Evolutionary conservation across 1,284 basidiomycete species (phyloP), one percentile per base, ranked within the genome.

Genomic region (Naganishia albida): DNA sequence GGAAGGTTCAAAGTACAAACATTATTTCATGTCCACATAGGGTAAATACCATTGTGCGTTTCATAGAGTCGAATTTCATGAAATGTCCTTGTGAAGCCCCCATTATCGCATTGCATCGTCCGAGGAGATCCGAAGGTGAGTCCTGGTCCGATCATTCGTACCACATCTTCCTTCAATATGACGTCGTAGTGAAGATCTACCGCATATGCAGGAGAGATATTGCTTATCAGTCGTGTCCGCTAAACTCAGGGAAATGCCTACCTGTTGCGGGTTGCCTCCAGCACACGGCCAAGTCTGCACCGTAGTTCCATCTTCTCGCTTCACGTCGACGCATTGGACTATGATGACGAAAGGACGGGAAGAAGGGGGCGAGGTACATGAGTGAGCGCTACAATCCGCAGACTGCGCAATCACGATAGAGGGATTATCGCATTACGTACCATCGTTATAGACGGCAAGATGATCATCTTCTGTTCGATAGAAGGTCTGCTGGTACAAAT

Each of bases 181-280:
- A 4, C 34, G 34, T 34, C 10, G 46, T 48, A 6, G 46, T 48
- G 13, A 48, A 48, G 46, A 48, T 48, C 18, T 48, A 13, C 23
- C 23, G 46, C 20, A 25, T 2, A 48, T 23, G 20, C 10, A 2
- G 23, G n/a, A 20, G 10, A 12, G 6, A 48, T 20, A n/a, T n/a
- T n/a, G n/a, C 23, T 23, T 16, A 13, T 42, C 53, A 40, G 39
- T 34, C 34, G 4, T 34, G 34, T 34, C 34, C 34, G 34, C 34
- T 34, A 6, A n/a, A n/a, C 7, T 13, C 7, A 25, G 30, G 2
- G 13, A 42, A 43, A 28, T 8, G 28, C 65, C 25, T 49, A 64
- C 66, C 62, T 67, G 66, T 26, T 67, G 62, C 30, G 54, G 48
- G 49, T 67, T 63, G 25, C 26, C 28, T 6, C 65, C 65, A n/a